These are phyloP conservation scores for Penicillium sclerotigenum DNA, from an alignment of 2,329 filamentous ascomycete species.

Conservation along the genomic window DNA sequence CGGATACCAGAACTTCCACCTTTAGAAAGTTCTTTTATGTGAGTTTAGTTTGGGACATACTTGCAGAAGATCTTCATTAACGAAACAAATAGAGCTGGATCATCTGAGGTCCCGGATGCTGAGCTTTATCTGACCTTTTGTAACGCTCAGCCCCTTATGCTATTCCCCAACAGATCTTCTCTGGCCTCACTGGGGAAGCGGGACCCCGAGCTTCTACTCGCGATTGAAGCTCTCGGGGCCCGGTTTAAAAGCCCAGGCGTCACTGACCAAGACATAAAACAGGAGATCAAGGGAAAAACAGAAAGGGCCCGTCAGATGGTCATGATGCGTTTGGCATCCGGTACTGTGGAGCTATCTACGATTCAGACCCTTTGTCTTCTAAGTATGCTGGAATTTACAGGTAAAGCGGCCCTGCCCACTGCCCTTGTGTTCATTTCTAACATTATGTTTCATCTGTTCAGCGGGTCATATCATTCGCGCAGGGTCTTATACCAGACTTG, in stretches of 20 bases:
- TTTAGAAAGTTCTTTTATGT: background rate
- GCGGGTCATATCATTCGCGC: conserved; percentile 21
- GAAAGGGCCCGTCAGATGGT: conserved; percentile 22
- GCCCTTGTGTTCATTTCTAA: background rate
- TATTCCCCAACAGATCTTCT: conserved; percentile 26
- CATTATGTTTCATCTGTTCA: background rate
- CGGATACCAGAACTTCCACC: background rate
- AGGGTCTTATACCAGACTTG: conserved; percentile 18
- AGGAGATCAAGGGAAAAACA: conserved; percentile 16
- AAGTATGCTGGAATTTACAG: conserved; percentile 31
- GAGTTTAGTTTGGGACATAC: background rate
- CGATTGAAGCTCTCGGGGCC: conserved; percentile 29
- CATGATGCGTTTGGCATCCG: conserved; percentile 28
- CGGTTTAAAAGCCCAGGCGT: conserved; percentile 24
- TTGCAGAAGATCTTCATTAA: background rate
- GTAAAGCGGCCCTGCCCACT: conserved; percentile 8
- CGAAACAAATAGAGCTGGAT: background rate
- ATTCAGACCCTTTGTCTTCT: conserved; percentile 35
- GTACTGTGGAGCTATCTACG: conserved; percentile 33
- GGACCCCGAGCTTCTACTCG: conserved; percentile 29
- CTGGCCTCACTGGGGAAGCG: conserved; percentile 14
- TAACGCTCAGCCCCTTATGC: conserved; percentile 34
- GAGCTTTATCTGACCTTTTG: conserved; percentile 32
- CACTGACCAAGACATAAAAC: conserved; percentile 5
- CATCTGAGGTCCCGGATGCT: conserved; percentile 4